Evolutionary conservation across 129 eudicot genomes (phyloP).

Genomic region (Glebionis coronaria): DNA sequence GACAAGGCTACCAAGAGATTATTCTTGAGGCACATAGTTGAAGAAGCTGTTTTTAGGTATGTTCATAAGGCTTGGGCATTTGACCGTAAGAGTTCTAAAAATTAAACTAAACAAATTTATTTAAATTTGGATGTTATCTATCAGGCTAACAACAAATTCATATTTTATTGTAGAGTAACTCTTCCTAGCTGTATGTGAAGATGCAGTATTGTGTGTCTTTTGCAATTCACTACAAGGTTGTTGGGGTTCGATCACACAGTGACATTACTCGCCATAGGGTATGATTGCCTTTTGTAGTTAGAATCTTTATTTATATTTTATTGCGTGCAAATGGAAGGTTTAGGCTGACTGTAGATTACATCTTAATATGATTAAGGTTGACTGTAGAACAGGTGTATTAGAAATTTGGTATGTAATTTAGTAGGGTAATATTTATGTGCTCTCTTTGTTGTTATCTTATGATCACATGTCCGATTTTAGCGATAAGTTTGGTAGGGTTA

Average conservation of each 20-base stretch:
- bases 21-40: constrained; percentile 83
- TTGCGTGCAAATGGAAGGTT: not conserved
- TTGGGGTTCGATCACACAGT: constrained; percentile 56
- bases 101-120: too few relatives aligned
- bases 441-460: not conserved
- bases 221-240: constrained; percentile 88
- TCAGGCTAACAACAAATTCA: not conserved
- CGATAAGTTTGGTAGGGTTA: not conserved
- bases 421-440: not conserved
- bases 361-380: not conserved
- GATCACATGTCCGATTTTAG: not conserved
- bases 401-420: too few relatives aligned
- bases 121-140: not conserved
- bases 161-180: constrained; percentile 42
- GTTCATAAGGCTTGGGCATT: constrained; percentile 82
- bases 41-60: constrained; percentile 84
- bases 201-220: constrained; percentile 78
- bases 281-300: not conserved
- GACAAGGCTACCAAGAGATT: constrained; percentile 88
- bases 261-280: constrained; percentile 78
- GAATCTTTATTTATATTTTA: not conserved
- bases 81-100: constrained; percentile 38
- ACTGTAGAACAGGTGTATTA: not conserved
- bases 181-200: constrained; percentile 76
- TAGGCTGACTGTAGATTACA: too few relatives aligned